Evolutionary conservation across 495 filamentous ascomycete genomes (phyloP), one percentile per base, ranked within the genome.

Genomic region (Massariosphaeria phaeospora): DNA sequence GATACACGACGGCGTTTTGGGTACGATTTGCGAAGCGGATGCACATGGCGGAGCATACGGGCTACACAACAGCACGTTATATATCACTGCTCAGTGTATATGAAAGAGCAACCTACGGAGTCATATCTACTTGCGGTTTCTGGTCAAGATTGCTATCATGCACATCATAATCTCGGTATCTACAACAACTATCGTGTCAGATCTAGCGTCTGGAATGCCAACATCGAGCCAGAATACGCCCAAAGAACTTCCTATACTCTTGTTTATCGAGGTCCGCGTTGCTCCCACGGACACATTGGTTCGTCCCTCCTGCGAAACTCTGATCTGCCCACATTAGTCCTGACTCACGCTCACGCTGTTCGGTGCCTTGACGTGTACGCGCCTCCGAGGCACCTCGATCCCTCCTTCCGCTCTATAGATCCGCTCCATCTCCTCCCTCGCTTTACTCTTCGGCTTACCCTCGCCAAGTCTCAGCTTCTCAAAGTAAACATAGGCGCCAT

Each of bases 381-480:
- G 18, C 20, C 2, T 17, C 23, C 31, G 27, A 12, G 30, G 29
- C 6, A n/a, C 38, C 10, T 45, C 38, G 18, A 58, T 29, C 3
- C 56, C 56, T 2, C 65, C 65, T 11, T 50, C 24, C 11, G 27
- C 3, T 0, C 45, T 47, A 67, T 68, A 81, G 24, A 72, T 56
- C 18, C 69, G 30, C 65, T 84, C 80, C 75, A 81, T 82, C 4
- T 73, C 73, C 59, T 70, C 30, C 12, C 81, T 64, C 38, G 73
- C 69, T 51, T 74, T 72, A 6, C 62, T 73, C 72, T 81, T 84
- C 15, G 73, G 68, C 70, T 79, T 81, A 12, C 71, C 71, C 59
- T 79, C 70, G 36, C 71, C 69, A 29, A 83, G 66, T 29, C 79
- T 66, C 50, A 80, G 42, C 72, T 84, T 85, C 69, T 84, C 81